Base-by-base conservation (phyloP, 2,329 filamentous ascomycete species). In the Alternaria triticina region DNA sequence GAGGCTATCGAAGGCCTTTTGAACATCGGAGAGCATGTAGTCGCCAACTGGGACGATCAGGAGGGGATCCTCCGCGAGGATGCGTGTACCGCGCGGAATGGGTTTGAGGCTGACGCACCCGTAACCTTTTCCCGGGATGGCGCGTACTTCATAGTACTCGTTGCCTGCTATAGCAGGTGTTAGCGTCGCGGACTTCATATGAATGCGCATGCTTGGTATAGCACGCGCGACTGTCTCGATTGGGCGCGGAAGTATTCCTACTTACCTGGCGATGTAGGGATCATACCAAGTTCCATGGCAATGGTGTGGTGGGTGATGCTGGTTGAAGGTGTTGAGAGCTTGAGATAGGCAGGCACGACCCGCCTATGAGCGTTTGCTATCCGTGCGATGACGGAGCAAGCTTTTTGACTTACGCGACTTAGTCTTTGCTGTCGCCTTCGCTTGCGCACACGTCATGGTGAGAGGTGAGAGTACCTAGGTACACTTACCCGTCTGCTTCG, bases 11-110 rank as follows among this genome's bases (percentile, higher is more conserved):
- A 71, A 78, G 2, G 66, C 69, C 1, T 50, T 44, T n/a, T 76
- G 55, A 22, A 84, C 79, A 51, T 79, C 78, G 6, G 59, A 52
- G 6, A 76, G 61, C 46, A 73, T 60, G 68, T 81, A 82, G 6
- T 76, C 63, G 5, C 69, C 69, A 3, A 68, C 70, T 13, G 74
- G 60, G 5, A 80, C 64, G 59, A 78, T 62, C 61, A 84, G 71
- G 3, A 83, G 76, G 0, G 82, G 78, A 1, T 62, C 27, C 54
- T 84, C 82, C 25, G 72, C 72, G 12, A 84, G 73, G 55, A 84
- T 80, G 28, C 77, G 77, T 2, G 79, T 80, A 12, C 82, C 81
- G 22, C 67, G 71, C 30, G 73, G 58, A 46, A 84, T 79, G 20
- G 52, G n/a, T 9, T 65, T 60, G 5, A 71, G 65, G 1, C 82